These are phyloP conservation scores for Penicilliopsis zonata DNA, from an alignment of 495 filamentous ascomycete genomes.

Conservation along the genomic window DNA sequence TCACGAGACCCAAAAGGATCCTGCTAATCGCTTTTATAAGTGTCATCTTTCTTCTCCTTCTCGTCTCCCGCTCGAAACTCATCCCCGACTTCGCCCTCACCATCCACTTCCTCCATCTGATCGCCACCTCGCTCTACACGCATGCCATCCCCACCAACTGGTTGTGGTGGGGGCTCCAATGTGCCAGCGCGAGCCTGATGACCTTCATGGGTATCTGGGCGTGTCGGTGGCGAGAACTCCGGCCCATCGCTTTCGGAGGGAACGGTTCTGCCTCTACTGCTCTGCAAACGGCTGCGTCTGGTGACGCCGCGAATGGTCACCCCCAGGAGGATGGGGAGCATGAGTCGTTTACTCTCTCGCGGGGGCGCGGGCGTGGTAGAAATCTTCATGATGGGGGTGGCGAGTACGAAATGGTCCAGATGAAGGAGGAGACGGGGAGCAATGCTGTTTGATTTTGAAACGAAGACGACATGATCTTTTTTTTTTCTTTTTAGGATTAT, in stretches of 20 bases:
- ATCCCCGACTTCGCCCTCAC: slow-evolving; percentile 90
- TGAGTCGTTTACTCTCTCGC: slow-evolving; percentile 10
- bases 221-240: slow-evolving; percentile 79
- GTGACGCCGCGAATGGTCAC: slow-evolving; percentile 12
- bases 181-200: slow-evolving; percentile 55
- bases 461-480: background rate
- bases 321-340: slow-evolving; percentile 11
- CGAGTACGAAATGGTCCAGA: slow-evolving; percentile 73
- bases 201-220: slow-evolving; percentile 71
- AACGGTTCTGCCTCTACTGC: slow-evolving; percentile 15
- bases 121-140: slow-evolving; percentile 66
- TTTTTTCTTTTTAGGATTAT: slow-evolving; percentile 14
- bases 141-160: slow-evolving; percentile 56
- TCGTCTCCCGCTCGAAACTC: slow-evolving; percentile 80
- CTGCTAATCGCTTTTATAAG: too few relatives aligned
- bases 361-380: slow-evolving; percentile 24
- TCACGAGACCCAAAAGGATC: too few relatives aligned
- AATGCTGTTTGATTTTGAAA: slow-evolving; percentile 19
- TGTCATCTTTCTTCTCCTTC: slow-evolving; percentile 62
- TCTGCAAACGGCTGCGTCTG: slow-evolving; percentile 10
- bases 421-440: slow-evolving; percentile 38
- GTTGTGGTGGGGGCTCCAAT: slow-evolving; percentile 84
- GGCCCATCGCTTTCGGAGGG: slow-evolving; percentile 80
- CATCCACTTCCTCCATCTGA: slow-evolving; percentile 74
- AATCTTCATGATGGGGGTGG: slow-evolving; percentile 45